Evolutionary conservation across 202 grass and related monocot genomes (phyloP).

Genomic region (Cymbopogon flexuosus): DNA sequence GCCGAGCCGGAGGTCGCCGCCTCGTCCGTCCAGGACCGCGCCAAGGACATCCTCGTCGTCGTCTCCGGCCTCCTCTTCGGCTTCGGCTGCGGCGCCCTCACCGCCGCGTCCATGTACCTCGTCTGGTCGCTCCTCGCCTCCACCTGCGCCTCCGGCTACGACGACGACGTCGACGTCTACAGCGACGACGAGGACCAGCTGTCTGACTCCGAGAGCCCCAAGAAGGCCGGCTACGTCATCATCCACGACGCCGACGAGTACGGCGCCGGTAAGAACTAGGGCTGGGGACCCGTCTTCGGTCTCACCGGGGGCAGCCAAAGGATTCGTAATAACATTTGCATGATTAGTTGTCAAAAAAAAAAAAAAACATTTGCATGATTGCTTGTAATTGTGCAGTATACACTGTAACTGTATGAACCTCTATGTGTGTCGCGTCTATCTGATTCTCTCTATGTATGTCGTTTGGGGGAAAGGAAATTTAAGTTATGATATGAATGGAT

Average conservation of each 20-base stretch:
- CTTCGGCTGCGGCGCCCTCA: constrained; percentile 79
- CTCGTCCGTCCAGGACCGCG: constrained; percentile 42
- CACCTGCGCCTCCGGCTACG: constrained; percentile 38
- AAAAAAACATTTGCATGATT: constrained; percentile 13
- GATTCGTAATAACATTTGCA: constrained; percentile 11
- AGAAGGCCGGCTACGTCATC: constrained; percentile 71
- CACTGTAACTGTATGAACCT: constrained; percentile 7
- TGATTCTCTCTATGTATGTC: constrained; percentile 15
- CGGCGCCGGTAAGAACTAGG: constrained; percentile 47
- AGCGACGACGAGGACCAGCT: background rate
- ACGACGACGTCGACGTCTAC: constrained; percentile 54
- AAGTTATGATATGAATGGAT: constrained; percentile 17
- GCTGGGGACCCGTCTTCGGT: constrained; percentile 9
- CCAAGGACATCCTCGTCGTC: constrained; percentile 87
- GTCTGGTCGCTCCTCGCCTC: constrained; percentile 56
- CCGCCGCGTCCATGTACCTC: constrained; percentile 84
- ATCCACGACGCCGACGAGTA: constrained; percentile 47
- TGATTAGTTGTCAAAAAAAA: no score
- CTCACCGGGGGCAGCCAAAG: background rate
- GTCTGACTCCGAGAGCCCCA: constrained; percentile 46
- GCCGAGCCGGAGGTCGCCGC: background rate
- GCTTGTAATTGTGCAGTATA: constrained; percentile 17
- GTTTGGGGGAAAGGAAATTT: constrained; percentile 20
- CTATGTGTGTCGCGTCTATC: constrained; percentile 23
- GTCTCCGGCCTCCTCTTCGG: constrained; percentile 79